phyloP scores from a whole-genome alignment of 1,284 basidiomycete species.

The Cyathus pygmaeus region DNA sequence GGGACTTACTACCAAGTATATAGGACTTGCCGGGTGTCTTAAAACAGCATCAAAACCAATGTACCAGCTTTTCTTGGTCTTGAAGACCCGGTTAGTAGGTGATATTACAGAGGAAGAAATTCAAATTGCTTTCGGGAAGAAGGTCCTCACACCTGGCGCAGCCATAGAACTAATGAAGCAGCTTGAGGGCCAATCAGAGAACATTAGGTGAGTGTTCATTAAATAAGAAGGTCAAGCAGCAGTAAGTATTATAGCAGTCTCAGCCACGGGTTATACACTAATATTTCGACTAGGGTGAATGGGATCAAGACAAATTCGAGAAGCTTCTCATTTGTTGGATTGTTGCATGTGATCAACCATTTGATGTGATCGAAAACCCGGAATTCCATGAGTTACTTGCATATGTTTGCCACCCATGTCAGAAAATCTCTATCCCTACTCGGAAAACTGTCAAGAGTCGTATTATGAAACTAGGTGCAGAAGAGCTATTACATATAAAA shows the following conservation, averaged over 20 bases:
- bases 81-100: background rate
- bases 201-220: background rate
- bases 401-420: constrained; percentile 11
- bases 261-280: background rate
- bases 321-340: constrained; percentile 24
- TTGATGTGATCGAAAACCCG: constrained; percentile 24
- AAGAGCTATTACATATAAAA: constrained; percentile 9
- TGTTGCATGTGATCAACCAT: constrained; percentile 26
- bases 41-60: background rate
- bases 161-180: background rate
- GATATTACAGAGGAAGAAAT: background rate
- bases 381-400: constrained; percentile 20
- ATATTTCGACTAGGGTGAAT: background rate
- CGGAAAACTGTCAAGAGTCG: background rate
- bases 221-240: background rate
- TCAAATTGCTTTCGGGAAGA: background rate
- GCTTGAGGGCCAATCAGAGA: background rate
- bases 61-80: background rate
- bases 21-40: constrained; percentile 4
- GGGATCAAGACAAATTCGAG: constrained; percentile 23
- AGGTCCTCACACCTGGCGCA: background rate
- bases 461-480: constrained; percentile 19
- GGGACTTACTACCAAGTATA: background rate
- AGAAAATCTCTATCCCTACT: background rate
- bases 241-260: too few species aligned